Evolutionary conservation across 805 yeast species (phyloP).

Genomic region (Grigorovia yakushimaensis): DNA sequence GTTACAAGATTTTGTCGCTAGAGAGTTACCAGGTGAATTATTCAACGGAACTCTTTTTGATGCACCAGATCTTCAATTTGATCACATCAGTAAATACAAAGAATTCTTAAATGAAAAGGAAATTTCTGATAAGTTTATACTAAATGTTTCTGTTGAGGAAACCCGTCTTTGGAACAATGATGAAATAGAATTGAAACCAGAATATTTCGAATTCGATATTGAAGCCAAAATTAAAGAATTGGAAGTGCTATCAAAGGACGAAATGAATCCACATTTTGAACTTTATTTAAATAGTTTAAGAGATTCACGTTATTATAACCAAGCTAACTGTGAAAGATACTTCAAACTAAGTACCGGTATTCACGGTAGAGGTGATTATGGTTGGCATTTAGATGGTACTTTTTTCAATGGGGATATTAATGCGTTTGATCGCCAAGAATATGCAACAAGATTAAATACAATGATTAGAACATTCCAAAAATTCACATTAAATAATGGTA

Average conservation of each 20-base stretch:
- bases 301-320: conserved; percentile 23
- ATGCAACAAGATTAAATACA: conserved; percentile 30
- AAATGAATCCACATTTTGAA: conserved; percentile 13
- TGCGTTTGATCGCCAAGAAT: conserved; percentile 8
- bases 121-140: conserved; percentile 6
- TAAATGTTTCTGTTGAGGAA: conserved; percentile 11
- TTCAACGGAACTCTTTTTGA: background rate
- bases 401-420: conserved; percentile 43
- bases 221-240: conserved; percentile 18
- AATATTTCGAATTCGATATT: conserved; percentile 24
- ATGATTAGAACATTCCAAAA: conserved; percentile 42
- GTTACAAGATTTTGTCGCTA: conserved; percentile 8
- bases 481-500: conserved; percentile 36
- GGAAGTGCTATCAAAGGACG: conserved; percentile 10
- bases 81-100: conserved; percentile 13
- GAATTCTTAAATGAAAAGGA: conserved; percentile 9
- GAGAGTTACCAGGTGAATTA: background rate
- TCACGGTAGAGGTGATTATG: conserved; percentile 7
- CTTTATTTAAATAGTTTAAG: conserved; percentile 29
- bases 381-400: conserved; percentile 46
- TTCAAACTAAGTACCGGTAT: conserved; percentile 16
- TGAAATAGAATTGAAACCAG: conserved; percentile 10
- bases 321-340: conserved; percentile 32
- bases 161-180: conserved; percentile 8
- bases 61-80: conserved; percentile 11